phyloP scores from a whole-genome alignment of 1,284 basidiomycete genomes.

The Boletus holoroseus region DNA sequence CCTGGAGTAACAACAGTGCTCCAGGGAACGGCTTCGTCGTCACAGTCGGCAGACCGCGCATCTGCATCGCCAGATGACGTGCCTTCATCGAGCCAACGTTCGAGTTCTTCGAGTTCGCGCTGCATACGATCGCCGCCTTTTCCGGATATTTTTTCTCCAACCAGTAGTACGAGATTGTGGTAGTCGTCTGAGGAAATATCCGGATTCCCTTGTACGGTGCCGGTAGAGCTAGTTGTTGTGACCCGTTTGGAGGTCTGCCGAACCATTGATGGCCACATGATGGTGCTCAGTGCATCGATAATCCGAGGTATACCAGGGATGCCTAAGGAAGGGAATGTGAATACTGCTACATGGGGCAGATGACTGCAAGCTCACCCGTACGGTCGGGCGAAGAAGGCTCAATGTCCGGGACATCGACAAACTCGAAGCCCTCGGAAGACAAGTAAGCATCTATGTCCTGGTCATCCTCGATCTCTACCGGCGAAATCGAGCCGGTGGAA shows the following conservation, averaged over 20 bases:
- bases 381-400: slow-evolving; percentile 13
- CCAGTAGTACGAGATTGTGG: slow-evolving; percentile 19
- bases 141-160: slow-evolving; percentile 22
- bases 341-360: not conserved
- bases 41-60: slow-evolving; percentile 8
- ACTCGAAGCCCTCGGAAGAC: slow-evolving; percentile 67
- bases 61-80: slow-evolving; percentile 17
- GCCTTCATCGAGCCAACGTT: slow-evolving; percentile 57
- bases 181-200: slow-evolving; percentile 18
- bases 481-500: slow-evolving; percentile 5
- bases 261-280: slow-evolving; percentile 79
- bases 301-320: slow-evolving; percentile 62
- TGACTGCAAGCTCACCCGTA: slow-evolving; percentile 14
- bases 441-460: slow-evolving; percentile 60
- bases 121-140: slow-evolving; percentile 34
- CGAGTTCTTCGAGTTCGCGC: slow-evolving; percentile 53
- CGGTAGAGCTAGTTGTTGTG: not conserved
- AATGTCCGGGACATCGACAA: slow-evolving; percentile 43
- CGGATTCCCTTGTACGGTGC: not conserved
- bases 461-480: slow-evolving; percentile 26
- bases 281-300: slow-evolving; percentile 70
- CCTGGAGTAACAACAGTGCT: slow-evolving; percentile 29
- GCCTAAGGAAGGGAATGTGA: slow-evolving; percentile 33
- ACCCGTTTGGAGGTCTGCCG: slow-evolving; percentile 8
- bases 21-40: slow-evolving; percentile 21